Evolutionary conservation across 2,329 filamentous ascomycete species (phyloP), one percentile per base, ranked within the genome.

Genomic region (Arachnopeziza araneosa): DNA sequence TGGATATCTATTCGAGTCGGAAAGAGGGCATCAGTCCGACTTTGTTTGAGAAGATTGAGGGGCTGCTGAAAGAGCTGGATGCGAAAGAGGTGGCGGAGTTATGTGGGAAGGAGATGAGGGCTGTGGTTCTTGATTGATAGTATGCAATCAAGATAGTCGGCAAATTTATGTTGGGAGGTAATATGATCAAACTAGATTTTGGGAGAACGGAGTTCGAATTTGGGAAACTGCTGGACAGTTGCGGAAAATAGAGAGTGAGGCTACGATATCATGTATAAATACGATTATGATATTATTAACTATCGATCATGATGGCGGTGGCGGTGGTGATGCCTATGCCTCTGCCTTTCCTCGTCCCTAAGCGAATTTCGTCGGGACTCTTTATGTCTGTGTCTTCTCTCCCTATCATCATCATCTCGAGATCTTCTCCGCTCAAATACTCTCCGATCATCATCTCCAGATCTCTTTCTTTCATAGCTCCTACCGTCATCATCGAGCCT

Each of bases 1-100:
- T 96, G 30, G 91, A 96, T 74, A 74, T 96, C 10, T 95, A 93
- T 73, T 86, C 84, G 52, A 80, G 88, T 66, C 78, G 80, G 19
- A 80, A 75, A 56, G 81, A 80, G 63, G 88, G 89, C 0, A 64
- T 91, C 64, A 81, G 79, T 58, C n/a, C 17, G 59, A 80, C 77
- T 70, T 83, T 85, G 57, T 79, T 86, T 49, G 75, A 74, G 55
- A 77, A 71, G 24, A 83, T 93, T 62, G 78, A 82, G 70, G 73
- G 74, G 51, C 83, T 78, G 36, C 71, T 90, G 65, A 76, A 74
- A 55, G 74, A 71, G 10, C 64, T 89, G 63, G 77, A 80, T 50
- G 79, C 77, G 54, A 72, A 73, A 23, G 74, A 80, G 50, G 79
- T 87, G 12, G 78, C 77, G 66, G 79, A 80, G 68, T 70, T 92